Evolutionary conservation across 106 monocot genomes (phyloP).

Genomic region (Acanthochlamys bracteata): DNA sequence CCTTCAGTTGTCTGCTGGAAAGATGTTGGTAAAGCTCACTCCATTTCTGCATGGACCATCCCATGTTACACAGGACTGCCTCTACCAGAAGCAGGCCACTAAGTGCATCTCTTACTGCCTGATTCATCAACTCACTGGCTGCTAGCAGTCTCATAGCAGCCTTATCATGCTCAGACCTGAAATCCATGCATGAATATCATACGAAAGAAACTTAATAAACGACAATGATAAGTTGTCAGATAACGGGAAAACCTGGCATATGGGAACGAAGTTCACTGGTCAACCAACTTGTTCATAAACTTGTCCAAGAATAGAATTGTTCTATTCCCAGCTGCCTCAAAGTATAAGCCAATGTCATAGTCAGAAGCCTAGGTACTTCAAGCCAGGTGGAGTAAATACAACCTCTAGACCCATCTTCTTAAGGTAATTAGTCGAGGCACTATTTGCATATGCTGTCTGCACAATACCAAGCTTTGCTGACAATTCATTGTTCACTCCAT

Average conservation of each 20-base stretch:
- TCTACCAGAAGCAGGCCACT: constrained; percentile 90
- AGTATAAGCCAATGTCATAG: constrained; percentile 89
- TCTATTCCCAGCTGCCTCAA: constrained; percentile 97
- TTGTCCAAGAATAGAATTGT: constrained; percentile 66
- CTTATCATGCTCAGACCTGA: constrained; percentile 50
- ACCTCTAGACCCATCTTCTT: constrained; percentile 65
- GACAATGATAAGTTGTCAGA: background rate
- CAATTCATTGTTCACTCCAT: constrained; percentile 10
- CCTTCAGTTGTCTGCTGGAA: constrained; percentile 93
- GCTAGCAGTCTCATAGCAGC: constrained; percentile 74
- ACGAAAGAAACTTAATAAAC: background rate
- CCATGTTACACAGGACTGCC: constrained; percentile 60
- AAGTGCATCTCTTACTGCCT: constrained; percentile 90
- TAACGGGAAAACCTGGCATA: constrained; percentile 35
- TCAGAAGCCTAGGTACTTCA: constrained; percentile 84
- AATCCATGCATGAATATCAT: background rate
- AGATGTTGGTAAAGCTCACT: constrained; percentile 77
- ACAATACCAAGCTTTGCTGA: constrained; percentile 55
- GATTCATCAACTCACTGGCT: constrained; percentile 71
- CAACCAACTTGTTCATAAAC: constrained; percentile 33
- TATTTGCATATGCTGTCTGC: constrained; percentile 98
- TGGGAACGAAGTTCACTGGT: constrained; percentile 30
- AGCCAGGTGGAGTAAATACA: constrained; percentile 77
- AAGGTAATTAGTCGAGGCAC: constrained; percentile 79
- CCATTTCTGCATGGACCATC: constrained; percentile 79